phyloP scores from a whole-genome alignment of 768 basidiomycete genomes.

The Kwoniella sp. region DNA sequence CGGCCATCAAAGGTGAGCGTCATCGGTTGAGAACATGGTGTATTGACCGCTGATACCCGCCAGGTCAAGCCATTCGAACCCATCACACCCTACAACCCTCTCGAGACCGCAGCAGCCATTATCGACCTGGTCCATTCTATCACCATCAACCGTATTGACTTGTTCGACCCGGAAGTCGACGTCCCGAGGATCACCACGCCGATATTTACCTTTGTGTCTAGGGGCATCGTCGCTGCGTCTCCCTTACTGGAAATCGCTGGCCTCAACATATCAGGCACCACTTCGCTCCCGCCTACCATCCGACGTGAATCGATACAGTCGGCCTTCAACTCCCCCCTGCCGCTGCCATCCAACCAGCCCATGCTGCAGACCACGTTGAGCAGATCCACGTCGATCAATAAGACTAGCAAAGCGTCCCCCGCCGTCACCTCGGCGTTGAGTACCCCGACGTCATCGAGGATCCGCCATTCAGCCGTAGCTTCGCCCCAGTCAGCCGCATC shows the following conservation, averaged over 20 bases:
- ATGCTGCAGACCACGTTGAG: slow-evolving; percentile 1
- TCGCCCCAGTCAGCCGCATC: slow-evolving; percentile 15
- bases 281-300: background rate
- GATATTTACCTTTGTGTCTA: slow-evolving; percentile 32
- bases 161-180: slow-evolving; percentile 39
- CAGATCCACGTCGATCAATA: slow-evolving; percentile 4
- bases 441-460: slow-evolving; percentile 12
- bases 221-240: slow-evolving; percentile 24
- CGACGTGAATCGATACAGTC: slow-evolving; percentile 14
- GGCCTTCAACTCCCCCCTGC: slow-evolving; percentile 20
- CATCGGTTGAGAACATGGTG: background rate
- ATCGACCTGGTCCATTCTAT: slow-evolving; percentile 39
- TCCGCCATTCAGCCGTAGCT: slow-evolving; percentile 10
- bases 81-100: slow-evolving; percentile 20
- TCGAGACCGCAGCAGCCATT: slow-evolving; percentile 24
- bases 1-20: slow-evolving; percentile 2
- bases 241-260: slow-evolving; percentile 3
- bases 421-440: slow-evolving; percentile 6
- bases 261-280: slow-evolving; percentile 6
- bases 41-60: background rate
- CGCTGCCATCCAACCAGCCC: background rate
- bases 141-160: slow-evolving; percentile 30
- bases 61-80: slow-evolving; percentile 26
- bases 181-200: slow-evolving; percentile 32
- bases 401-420: slow-evolving; percentile 6